Evolutionary conservation across 2,329 filamentous ascomycete species (phyloP).

Genomic region (Emergomyces africanus): DNA sequence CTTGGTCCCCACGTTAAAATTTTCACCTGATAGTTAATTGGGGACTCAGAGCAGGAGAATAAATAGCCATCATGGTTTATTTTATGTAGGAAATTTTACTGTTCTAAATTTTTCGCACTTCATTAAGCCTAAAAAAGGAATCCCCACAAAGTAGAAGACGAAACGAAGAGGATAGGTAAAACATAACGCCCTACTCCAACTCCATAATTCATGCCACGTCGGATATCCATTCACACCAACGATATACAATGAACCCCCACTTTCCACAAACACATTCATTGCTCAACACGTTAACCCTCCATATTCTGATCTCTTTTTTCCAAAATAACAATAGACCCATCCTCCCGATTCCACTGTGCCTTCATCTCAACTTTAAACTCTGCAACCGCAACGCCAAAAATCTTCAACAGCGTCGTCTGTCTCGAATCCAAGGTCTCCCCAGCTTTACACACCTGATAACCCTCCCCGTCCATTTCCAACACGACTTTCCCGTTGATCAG

Average conservation of each 20-base stretch:
- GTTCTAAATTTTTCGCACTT: not conserved
- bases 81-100: not conserved
- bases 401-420: conserved; percentile 86
- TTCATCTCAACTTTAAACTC: conserved; percentile 76
- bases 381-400: conserved; percentile 80
- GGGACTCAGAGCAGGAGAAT: not conserved
- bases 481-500: conserved; percentile 81
- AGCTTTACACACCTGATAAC: conserved; percentile 69
- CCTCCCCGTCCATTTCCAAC: conserved; percentile 44
- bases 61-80: not conserved
- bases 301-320: conserved; percentile 26
- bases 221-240: not conserved
- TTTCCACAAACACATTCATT: not conserved
- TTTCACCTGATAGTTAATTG: not conserved
- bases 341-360: conserved; percentile 44
- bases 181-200: not conserved
- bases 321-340: conserved; percentile 28
- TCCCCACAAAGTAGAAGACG: not conserved
- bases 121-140: not conserved
- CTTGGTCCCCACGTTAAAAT: not conserved
- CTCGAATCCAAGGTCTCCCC: conserved; percentile 77
- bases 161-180: not conserved
- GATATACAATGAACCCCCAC: not conserved
- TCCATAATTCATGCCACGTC: not conserved
- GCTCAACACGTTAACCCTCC: conserved; percentile 19